Conservation (phyloP, 1,139 yeast species). For the Arxiozyma slooffiae region DNA sequence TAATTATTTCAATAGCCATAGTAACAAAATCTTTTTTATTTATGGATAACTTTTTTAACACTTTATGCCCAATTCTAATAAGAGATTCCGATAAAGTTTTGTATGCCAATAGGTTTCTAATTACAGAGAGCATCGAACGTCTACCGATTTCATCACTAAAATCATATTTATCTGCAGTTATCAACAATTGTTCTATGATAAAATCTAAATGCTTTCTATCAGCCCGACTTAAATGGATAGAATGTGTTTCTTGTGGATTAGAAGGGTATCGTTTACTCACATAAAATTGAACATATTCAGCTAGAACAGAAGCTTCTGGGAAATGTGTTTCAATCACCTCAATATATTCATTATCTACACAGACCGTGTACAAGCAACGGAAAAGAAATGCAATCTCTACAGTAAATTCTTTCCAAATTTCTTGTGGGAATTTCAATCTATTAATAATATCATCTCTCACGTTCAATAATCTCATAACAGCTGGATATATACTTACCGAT, state of each 20-base stretch:
- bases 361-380: constrained; percentile 56
- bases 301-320: constrained; percentile 73
- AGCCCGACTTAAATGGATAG: constrained; percentile 13
- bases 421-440: constrained; percentile 46
- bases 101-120: constrained; percentile 51
- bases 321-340: constrained; percentile 61
- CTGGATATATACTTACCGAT: constrained; percentile 55
- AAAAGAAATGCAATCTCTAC: constrained; percentile 69
- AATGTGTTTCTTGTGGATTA: not conserved
- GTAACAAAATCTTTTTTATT: constrained; percentile 77
- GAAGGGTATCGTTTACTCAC: constrained; percentile 41
- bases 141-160: constrained; percentile 89
- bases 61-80: constrained; percentile 50
- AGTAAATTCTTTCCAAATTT: constrained; percentile 60
- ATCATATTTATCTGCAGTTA: constrained; percentile 64
- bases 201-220: constrained; percentile 58
- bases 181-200: constrained; percentile 62
- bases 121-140: constrained; percentile 63
- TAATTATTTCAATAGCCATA: constrained; percentile 75
- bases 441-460: constrained; percentile 53
- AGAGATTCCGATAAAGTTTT: constrained; percentile 43
- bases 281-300: constrained; percentile 32
- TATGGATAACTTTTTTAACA: constrained; percentile 60
- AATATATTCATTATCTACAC: constrained; percentile 42
- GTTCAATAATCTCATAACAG: constrained; percentile 54